Evolutionary conservation across 139 green algal species (phyloP), one percentile per base, ranked within the genome.

Genomic region (Micractinium conductrix): DNA sequence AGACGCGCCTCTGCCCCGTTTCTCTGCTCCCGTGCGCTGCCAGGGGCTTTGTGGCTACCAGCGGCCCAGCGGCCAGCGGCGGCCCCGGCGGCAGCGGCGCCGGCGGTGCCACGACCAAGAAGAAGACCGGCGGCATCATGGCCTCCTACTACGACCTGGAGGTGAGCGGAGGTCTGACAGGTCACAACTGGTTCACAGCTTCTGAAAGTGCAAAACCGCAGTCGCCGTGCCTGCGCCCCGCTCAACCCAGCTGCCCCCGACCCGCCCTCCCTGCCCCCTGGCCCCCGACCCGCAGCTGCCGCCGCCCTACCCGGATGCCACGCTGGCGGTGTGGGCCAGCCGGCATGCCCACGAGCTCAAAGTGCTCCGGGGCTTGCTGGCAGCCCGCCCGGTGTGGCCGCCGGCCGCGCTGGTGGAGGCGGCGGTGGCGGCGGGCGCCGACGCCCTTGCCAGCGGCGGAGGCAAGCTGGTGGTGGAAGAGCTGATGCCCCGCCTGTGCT

Each of bases 401-500:
- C 40, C 71, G 2, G 55, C 58, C 0, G 58, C 62, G 6, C 43
- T 82, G 42, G 68, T 22, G 8, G 37, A 4, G 33, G 70, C 42
- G 44, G 30, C 44, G 44, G 42, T 22, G 60, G 17, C 37, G 75
- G 53, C 38, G 75, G 53, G 35, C 37, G 75, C 26, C 7, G 53
- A 19, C 53, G 53, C 53, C 53, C 26, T 21, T 9, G 53, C 53
- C 6, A 62, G n/a, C n/a, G n/a, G n/a, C n/a, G n/a, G n/a, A n/a
- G n/a, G n/a, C n/a, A n/a, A n/a, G n/a, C 40, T 19, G 1, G 40
- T 40, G 4, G 42, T 55, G 8, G 65, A 82, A 14, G 84, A 84
- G 0, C 30, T 80, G 63, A 55, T 89, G 67, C 43, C 63, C 50
- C 65, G 55, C 72, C 74, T 87, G 43, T 85, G 73, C 60, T 89